phyloP scores from a whole-genome alignment of 108 stramenopile genomes.

The Thalassiosira profunda region DNA sequence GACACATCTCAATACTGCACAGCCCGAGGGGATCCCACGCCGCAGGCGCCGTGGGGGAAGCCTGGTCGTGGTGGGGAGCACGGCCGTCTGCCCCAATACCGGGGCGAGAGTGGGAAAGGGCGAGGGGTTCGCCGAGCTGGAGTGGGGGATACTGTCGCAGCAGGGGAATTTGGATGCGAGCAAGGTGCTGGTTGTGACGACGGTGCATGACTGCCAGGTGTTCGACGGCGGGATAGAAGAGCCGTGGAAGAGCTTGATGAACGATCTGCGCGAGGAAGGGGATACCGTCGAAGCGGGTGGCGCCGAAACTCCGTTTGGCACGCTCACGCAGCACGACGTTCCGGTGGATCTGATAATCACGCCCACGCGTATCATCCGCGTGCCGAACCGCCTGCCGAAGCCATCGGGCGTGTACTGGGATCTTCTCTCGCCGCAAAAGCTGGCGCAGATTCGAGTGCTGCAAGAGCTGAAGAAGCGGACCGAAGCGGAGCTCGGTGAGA shows the following conservation, averaged over 20 bases:
- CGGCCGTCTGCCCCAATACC: conserved; percentile 74
- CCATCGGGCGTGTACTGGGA: conserved; percentile 78
- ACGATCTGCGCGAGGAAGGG: background rate
- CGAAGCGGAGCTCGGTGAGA: conserved; percentile 43
- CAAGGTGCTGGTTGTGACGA: conserved; percentile 64
- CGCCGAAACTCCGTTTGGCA: conserved; percentile 43
- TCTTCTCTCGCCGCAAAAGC: conserved; percentile 74
- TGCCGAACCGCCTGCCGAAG: conserved; percentile 61
- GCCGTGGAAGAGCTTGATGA: conserved; percentile 36
- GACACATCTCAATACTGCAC: too few species aligned
- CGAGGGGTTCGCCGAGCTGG: conserved; percentile 79
- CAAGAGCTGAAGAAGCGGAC: conserved; percentile 63
- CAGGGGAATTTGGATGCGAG: conserved; percentile 69
- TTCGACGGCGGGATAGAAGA: conserved; percentile 40
- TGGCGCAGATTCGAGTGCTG: conserved; percentile 67
- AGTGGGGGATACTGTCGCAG: conserved; percentile 74
- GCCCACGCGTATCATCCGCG: conserved; percentile 63
- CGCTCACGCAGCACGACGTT: conserved; percentile 74
- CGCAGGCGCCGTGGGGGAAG: too few species aligned
- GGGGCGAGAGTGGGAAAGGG: conserved; percentile 81
- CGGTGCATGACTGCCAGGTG: conserved; percentile 72
- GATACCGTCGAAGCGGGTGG: background rate
- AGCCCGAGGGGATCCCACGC: too few species aligned
- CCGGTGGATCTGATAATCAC: conserved; percentile 82
- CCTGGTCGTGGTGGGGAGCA: conserved; percentile 74